These are phyloP conservation scores for Globisporangium megalacanthum DNA, from an alignment of 352 stramenopile species.

Conservation along the genomic window DNA sequence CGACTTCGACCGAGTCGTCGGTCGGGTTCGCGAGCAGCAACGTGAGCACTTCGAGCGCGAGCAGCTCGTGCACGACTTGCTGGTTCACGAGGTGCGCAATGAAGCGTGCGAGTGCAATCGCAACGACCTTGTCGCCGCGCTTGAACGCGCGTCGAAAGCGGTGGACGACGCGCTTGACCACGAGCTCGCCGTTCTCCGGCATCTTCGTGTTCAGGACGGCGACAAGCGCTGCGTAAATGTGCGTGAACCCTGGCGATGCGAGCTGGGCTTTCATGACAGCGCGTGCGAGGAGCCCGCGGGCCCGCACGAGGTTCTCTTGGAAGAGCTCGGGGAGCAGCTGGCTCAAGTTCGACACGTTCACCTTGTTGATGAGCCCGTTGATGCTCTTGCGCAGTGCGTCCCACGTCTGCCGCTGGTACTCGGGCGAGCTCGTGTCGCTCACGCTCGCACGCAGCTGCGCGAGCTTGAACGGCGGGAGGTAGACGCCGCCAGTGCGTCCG, in stretches of 20 bases:
- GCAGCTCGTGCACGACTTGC: conserved; percentile 95
- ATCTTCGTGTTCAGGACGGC: conserved; percentile 99
- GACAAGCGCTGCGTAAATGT: conserved; percentile 96
- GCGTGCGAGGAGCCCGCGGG: conserved; percentile 91
- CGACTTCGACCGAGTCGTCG: conserved; percentile 98
- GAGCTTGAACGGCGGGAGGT: conserved; percentile 91
- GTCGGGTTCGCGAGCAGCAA: conserved; percentile 96
- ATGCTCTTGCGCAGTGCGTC: conserved; percentile 95
- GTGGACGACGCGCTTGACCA: conserved; percentile 92
- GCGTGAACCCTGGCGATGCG: conserved; percentile 94
- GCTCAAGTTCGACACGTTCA: conserved; percentile 92
- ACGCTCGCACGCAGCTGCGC: conserved; percentile 62
- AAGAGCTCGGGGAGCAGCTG: conserved; percentile 96
- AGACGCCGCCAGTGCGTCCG: conserved; percentile 86
- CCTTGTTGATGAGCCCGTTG: conserved; percentile 99
- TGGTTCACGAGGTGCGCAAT: conserved; percentile 99
- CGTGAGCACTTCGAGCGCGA: conserved; percentile 96
- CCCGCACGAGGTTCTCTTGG: conserved; percentile 96
- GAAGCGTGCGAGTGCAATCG: conserved; percentile 94
- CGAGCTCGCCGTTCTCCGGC: conserved; percentile 95
- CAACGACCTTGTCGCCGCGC: conserved; percentile 94
- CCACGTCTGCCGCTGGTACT: conserved; percentile 93
- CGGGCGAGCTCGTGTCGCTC: conserved; percentile 54
- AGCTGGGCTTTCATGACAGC: conserved; percentile 96
- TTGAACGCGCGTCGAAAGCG: conserved; percentile 96